Evolutionary conservation across 129 eudicot species (phyloP).

Genomic region (Oenanthe sinensis): DNA sequence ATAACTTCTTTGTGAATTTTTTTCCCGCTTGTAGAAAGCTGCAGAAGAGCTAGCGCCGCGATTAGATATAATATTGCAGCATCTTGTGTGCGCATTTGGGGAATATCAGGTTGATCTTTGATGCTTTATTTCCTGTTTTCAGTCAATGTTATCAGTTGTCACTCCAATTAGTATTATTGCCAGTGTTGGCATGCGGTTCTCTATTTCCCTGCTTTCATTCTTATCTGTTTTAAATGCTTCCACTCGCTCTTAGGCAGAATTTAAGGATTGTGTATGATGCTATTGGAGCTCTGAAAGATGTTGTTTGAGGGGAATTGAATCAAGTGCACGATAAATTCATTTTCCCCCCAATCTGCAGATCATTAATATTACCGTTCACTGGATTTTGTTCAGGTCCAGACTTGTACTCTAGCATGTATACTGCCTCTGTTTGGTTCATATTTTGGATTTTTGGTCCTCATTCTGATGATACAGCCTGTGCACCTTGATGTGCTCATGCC

Average conservation of each 20-base stretch:
- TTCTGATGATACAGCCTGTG: slow-evolving; percentile 52
- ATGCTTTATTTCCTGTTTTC: too few relatives aligned
- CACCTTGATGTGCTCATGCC: slow-evolving; percentile 93
- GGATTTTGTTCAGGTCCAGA: background rate
- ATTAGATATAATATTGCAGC: too few relatives aligned
- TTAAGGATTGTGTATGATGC: slow-evolving; percentile 97
- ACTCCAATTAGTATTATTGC: too few relatives aligned
- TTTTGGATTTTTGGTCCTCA: background rate
- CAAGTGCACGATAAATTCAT: slow-evolving; percentile 34
- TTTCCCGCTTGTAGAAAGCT: slow-evolving; percentile 51
- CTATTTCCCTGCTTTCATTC: background rate
- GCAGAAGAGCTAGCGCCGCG: slow-evolving; percentile 72
- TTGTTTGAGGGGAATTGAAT: slow-evolving; percentile 90
- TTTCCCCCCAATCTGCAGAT: background rate
- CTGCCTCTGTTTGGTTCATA: background rate
- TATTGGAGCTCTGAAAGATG: slow-evolving; percentile 94
- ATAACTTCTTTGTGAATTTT: slow-evolving; percentile 3
- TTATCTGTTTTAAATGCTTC: slow-evolving; percentile 6
- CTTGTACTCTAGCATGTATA: background rate
- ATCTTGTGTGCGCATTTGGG: too few relatives aligned
- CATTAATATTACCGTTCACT: background rate
- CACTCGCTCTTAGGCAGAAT: slow-evolving; percentile 51
- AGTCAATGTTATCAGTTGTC: too few relatives aligned
- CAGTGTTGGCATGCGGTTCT: background rate
- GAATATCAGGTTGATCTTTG: too few relatives aligned